Evolutionary conservation across 257 asterid genomes (phyloP), one percentile per base, ranked within the genome.

Genomic region (Coffea canephora): DNA sequence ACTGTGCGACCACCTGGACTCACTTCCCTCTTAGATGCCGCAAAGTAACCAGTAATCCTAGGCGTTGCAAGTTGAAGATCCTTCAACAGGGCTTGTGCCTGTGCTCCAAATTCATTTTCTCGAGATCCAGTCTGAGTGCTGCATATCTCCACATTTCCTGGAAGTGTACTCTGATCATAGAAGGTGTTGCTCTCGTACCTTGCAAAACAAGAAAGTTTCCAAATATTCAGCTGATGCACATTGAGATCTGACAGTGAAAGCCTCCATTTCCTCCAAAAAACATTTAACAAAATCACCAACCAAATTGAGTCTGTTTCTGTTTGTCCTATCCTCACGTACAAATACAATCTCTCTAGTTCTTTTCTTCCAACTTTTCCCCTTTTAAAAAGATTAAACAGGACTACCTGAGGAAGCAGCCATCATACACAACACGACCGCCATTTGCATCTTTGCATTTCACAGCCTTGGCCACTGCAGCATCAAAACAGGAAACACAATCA

Each of bases 331-430:
- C 43, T 39, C 43, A 39, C 2, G 43, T 39, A 39, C 43, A 39
- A 39, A 39, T 39, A 39, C 43, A 39, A 39, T 39, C 5, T 39
- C 5, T 39, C 43, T 39, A 39, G 43, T 39, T 39, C 43, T 39
- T 39, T 39, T 39, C 43, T 11, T 13, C 55, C 55, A 12, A 1
- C 15, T 1, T 52, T 0, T 11, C 0, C 10, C 52, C 54, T 49
- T 49, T 25, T 25, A 34, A 72, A 27, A n/a, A 13, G 2, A 39
- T 39, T 39, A 39, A 71, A 50, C 50, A 14, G 19, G 36, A 46
- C 72, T 39, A 94, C 98, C 97, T 92, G 83, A 94, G 92, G 84
- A 88, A 94, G 85, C 97, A 94, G 49, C 98, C 97, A 67, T 94
- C 98, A 73, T 84, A 92, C 72, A 91, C 87, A 25, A 91, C 94